These are phyloP conservation scores for Dactylonectria macrodidyma DNA, from an alignment of 2,329 filamentous ascomycete species.

Conservation along the genomic window DNA sequence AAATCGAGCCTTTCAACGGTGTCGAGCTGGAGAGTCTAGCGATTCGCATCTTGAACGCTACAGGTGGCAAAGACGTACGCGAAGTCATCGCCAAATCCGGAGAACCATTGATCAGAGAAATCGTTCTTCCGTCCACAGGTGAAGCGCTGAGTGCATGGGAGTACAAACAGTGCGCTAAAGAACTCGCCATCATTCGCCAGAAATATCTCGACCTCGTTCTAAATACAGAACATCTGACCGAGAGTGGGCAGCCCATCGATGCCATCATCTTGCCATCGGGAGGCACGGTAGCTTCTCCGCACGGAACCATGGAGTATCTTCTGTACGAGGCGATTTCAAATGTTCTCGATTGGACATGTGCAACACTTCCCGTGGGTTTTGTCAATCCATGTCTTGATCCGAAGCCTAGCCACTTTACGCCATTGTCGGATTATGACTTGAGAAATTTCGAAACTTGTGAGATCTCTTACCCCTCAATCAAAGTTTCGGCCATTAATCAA, in stretches of 20 bases:
- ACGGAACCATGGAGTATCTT: slow-evolving; percentile 17
- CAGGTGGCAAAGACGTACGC: background rate
- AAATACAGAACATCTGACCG: no score
- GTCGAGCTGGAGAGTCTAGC: background rate
- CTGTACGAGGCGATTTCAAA: slow-evolving; percentile 20
- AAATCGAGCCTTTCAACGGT: background rate
- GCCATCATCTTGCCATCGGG: slow-evolving; percentile 19
- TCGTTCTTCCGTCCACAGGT: background rate
- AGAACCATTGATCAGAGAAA: slow-evolving; percentile 2
- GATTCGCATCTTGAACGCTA: background rate
- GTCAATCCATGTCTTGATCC: background rate
- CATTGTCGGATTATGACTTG: background rate
- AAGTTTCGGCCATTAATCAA: no score
- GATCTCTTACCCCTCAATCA: no score
- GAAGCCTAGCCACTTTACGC: slow-evolving; percentile 1
- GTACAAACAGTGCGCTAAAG: no score
- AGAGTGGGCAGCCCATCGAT: slow-evolving; percentile 2
- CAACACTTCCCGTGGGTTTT: slow-evolving; percentile 1
- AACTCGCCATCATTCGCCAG: no score
- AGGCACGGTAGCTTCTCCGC: slow-evolving; percentile 10
- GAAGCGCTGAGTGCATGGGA: background rate
- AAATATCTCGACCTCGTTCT: background rate
- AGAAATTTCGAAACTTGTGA: no score
- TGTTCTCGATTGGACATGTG: slow-evolving; percentile 11
- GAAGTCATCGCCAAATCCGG: background rate